A percentile compares a stretch with the other conserved stretches of the same genome.
Conservation (phyloP, 148 eudicot species). For the Rhododendron ovatum region DNA sequence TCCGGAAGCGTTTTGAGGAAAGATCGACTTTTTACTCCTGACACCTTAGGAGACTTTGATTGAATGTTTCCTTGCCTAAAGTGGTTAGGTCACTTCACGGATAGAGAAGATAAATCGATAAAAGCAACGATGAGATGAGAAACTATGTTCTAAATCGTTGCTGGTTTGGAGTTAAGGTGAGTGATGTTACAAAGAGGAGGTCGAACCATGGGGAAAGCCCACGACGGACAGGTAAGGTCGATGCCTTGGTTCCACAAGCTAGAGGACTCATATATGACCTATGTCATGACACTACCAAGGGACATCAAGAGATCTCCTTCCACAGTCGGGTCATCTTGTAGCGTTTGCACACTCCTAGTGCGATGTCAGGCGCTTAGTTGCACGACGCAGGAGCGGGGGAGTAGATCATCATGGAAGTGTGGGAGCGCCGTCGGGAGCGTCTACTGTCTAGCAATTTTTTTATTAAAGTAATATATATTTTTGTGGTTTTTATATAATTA, state of each 20-base stretch:
- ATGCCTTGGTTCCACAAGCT: background rate
- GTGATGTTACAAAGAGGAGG: background rate
- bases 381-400: no score
- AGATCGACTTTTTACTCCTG: background rate
- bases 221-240: background rate
- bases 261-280: background rate
- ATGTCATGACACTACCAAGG: background rate
- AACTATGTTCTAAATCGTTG: background rate
- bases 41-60: background rate
- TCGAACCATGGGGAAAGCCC: background rate
- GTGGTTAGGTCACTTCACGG: background rate
- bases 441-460: no score
- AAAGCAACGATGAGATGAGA: background rate
- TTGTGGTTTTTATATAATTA: no score
- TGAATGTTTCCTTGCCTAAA: background rate
- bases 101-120: background rate
- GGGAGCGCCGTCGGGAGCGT: no score
- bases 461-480: no score
- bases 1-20: background rate
- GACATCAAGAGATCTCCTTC: background rate
- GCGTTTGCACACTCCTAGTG: background rate
- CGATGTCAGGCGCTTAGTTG: background rate
- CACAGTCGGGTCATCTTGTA: background rate
- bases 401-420: no score
- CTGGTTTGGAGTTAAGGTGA: background rate